Base-by-base conservation (phyloP, 202 grass and related monocot genomes). In the Saccharum hybrid region DNA sequence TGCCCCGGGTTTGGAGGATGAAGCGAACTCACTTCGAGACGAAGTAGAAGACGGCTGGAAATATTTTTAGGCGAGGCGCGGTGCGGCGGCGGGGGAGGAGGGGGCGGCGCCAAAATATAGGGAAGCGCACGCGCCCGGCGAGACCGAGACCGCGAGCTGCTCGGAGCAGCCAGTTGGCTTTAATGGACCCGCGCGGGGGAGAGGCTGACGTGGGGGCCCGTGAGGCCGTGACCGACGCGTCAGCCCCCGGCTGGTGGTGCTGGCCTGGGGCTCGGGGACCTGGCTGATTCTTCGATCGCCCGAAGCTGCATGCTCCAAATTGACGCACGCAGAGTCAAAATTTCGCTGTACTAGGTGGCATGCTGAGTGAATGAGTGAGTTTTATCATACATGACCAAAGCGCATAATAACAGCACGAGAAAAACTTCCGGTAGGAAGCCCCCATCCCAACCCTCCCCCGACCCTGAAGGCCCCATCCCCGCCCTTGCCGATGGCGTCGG, bases 131-230 rank as follows among this genome's bases (percentile, higher is more conserved):
- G n/a, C n/a, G n/a, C n/a, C n/a, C n/a, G n/a, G n/a, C n/a, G n/a
- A n/a, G n/a, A n/a, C n/a, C n/a, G n/a, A n/a, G n/a, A n/a, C n/a
- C n/a, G n/a, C n/a, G n/a, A n/a, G n/a, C n/a, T n/a, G n/a, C n/a
- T n/a, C n/a, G n/a, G n/a, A n/a, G 39, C 16, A 14, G 22, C 66
- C 68, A 43, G 68, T 19, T 43, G 68, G 39, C 39, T 15, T 6
- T 8, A 9, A 23, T 10, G 13, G 43, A 33, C 70, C 0, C 15
- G 28, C 31, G 12, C 2, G 28, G 16, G 30, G 34, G 15, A 26
- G 45, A 38, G 48, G 48, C 72, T 57, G 72, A 57, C 72, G 31
- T 57, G 72, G 0, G 30, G 72, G 72, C 71, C 71, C 41, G 64
- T 36, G 52, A 12, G 48, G 45, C 45, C 42, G 64, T 18, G 46